phyloP scores from a whole-genome alignment of 306 rosid species.

The Leucaena leucocephala region DNA sequence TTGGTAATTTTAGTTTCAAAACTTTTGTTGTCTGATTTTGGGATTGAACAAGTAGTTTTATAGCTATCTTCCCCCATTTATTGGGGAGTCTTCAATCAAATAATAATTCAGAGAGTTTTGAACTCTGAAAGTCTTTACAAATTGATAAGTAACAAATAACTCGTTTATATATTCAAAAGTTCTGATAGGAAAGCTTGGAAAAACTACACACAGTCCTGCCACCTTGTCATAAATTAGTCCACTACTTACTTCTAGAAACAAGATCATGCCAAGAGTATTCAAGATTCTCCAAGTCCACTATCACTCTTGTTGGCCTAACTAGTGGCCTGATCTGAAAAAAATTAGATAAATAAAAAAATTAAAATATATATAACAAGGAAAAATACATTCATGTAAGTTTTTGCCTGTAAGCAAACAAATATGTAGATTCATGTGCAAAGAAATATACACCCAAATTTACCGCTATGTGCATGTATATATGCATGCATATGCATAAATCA shows the following conservation, averaged over 20 bases:
- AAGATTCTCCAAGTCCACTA: slow-evolving; percentile 42
- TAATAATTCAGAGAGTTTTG: neutral
- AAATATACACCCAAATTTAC: neutral
- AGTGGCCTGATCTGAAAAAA: slow-evolving; percentile 75
- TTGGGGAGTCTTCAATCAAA: neutral
- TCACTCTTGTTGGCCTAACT: slow-evolving; percentile 65
- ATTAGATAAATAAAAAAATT: neutral
- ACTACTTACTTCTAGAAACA: slow-evolving; percentile 68
- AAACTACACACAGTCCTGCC: neutral
- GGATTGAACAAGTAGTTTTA: neutral
- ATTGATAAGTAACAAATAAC: neutral
- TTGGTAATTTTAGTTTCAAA: neutral
- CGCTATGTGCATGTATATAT: neutral
- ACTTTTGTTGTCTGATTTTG: neutral
- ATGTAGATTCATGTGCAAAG: neutral
- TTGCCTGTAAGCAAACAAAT: neutral
- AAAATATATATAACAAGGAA: neutral
- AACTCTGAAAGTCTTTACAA: neutral
- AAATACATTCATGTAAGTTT: neutral
- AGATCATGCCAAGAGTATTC: slow-evolving; percentile 86
- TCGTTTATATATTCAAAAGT: neutral
- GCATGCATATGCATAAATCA: neutral
- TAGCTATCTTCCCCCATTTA: neutral
- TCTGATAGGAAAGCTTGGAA: neutral
- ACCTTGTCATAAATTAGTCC: slow-evolving; percentile 10